Percentiles rank a stretch among this genome's conserved stretches.
phyloP scores from a whole-genome alignment of 2,329 filamentous ascomycete species.

The Stemphylium vesicarium region DNA sequence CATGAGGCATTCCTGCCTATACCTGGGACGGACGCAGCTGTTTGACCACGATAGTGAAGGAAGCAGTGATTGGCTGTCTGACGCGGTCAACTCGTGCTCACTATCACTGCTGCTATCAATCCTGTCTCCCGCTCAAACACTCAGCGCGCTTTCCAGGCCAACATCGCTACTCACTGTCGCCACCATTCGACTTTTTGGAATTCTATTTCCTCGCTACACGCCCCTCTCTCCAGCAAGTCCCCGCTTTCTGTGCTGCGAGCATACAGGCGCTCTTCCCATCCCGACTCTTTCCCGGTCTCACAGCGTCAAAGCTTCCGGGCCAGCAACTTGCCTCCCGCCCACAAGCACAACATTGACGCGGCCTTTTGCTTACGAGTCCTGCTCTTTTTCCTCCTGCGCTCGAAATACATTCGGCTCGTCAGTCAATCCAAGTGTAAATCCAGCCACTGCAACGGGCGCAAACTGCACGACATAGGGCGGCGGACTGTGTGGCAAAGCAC shows the following conservation, averaged over 20 bases:
- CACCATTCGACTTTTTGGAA: slow-evolving; percentile 17
- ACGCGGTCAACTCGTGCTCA: slow-evolving; percentile 13
- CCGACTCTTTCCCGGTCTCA: slow-evolving; percentile 2
- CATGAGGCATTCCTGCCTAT: not conserved
- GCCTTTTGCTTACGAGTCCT: not conserved
- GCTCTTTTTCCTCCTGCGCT: not conserved
- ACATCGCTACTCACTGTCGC: slow-evolving; percentile 19
- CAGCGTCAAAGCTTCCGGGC: slow-evolving; percentile 11
- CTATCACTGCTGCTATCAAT: slow-evolving; percentile 19
- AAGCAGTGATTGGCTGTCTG: slow-evolving; percentile 10
- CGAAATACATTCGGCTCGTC: not conserved
- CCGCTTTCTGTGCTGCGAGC: slow-evolving; percentile 5
- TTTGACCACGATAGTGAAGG: not conserved
- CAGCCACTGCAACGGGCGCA: not conserved
- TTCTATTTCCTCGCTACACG: slow-evolving; percentile 26
- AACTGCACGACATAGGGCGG: slow-evolving; percentile 5
- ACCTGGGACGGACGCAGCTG: not conserved
- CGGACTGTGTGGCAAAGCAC: slow-evolving; percentile 2
- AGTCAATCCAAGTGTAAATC: not conserved
- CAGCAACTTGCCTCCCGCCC: not conserved
- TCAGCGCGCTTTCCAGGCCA: slow-evolving; percentile 23
- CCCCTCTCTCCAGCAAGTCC: not conserved
- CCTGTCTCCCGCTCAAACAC: slow-evolving; percentile 17
- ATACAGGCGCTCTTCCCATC: slow-evolving; percentile 1
- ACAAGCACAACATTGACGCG: not conserved